Base-by-base conservation (phyloP, 345 rosid species). In the Combretum micranthum region DNA sequence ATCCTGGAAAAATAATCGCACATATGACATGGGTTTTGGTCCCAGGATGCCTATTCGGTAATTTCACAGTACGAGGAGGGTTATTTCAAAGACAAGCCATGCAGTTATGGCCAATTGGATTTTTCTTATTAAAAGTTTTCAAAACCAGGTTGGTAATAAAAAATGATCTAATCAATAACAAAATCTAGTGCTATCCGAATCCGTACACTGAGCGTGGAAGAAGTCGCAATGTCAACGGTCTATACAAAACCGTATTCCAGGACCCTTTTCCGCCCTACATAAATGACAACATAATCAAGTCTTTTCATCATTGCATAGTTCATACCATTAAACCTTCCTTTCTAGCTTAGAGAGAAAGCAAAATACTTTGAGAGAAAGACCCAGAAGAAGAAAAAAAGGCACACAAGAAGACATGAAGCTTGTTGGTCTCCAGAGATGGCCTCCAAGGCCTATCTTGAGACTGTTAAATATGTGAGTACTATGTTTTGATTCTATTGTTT, bases 371-470 rank as follows among this genome's bases (percentile, higher is more conserved):
- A 0, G 48, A 53, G 37, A 63, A 52, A 46, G 64, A 61, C 23
- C 21, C 42, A 59, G 39, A 20, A n/a, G 44, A n/a, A 43, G 59
- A 56, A 20, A 39, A 10, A 15, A 15, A 18, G 1, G 20, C 12
- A 2, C 9, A 20, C 48, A 54, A 32, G 60, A 52, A 23, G 20
- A 13, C 44, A 88, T 88, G 96, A 91, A 76, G 83, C 85, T 88
- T 15, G 80, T 69, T 91, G 96, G 98, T 86, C 92, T 17, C 90
- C 98, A 8, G 96, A 84, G 52, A 67, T 69, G 14, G 98, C 98
- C 12, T 78, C 82, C 4, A 74, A 79, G 57, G 96, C 98, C 19
- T 91, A 80, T 60, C 49, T 91, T 42, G 78, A 70, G 15, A 88
- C 96, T 45, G 85, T 91, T 15, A 66, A 64, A 75, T 75, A 78